These are phyloP conservation scores for Arachnopeziza araneosa DNA, from an alignment of 2,329 filamentous ascomycete genomes.

Conservation along the genomic window DNA sequence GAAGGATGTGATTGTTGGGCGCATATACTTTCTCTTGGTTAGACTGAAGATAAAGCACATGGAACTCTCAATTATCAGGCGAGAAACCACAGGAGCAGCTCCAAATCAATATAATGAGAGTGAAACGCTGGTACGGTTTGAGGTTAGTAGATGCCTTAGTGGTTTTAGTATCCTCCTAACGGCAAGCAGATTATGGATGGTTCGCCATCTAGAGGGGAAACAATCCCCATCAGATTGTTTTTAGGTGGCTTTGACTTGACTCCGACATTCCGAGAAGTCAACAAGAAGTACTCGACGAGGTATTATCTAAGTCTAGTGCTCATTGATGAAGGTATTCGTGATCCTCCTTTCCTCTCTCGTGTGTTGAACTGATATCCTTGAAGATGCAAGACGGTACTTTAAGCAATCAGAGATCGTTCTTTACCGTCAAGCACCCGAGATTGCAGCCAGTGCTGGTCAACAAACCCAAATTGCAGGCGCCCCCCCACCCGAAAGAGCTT, in stretches of 20 bases:
- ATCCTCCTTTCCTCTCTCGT: background rate
- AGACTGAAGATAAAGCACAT: slow-evolving; percentile 99
- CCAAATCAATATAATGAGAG: slow-evolving; percentile 99
- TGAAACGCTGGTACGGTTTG: slow-evolving; percentile 94
- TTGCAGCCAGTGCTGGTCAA: slow-evolving; percentile 32
- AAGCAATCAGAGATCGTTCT: slow-evolving; percentile 99
- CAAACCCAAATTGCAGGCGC: slow-evolving; percentile 31
- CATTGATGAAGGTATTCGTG: slow-evolving; percentile 74
- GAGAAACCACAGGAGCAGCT: slow-evolving; percentile 92
- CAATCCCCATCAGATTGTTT: slow-evolving; percentile 95
- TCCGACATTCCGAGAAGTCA: slow-evolving; percentile 97
- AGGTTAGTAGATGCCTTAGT: slow-evolving; percentile 47
- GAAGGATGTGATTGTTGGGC: slow-evolving; percentile 96
- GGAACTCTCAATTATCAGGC: slow-evolving; percentile 95
- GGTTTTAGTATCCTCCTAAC: background rate
- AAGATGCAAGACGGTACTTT: slow-evolving; percentile 94
- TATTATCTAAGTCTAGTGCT: slow-evolving; percentile 96
- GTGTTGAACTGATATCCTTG: slow-evolving; percentile 8
- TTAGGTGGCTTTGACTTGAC: slow-evolving; percentile 96
- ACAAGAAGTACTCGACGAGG: slow-evolving; percentile 98
- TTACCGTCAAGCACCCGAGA: slow-evolving; percentile 72
- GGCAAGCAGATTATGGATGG: slow-evolving; percentile 88
- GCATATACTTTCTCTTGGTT: slow-evolving; percentile 97
- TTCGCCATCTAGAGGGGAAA: slow-evolving; percentile 87
- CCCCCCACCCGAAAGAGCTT: slow-evolving; percentile 27